Percentiles rank a stretch among this genome's conserved stretches.
Evolutionary conservation across 1,284 basidiomycete genomes (phyloP).

Genomic region (Puccinia triticina): DNA sequence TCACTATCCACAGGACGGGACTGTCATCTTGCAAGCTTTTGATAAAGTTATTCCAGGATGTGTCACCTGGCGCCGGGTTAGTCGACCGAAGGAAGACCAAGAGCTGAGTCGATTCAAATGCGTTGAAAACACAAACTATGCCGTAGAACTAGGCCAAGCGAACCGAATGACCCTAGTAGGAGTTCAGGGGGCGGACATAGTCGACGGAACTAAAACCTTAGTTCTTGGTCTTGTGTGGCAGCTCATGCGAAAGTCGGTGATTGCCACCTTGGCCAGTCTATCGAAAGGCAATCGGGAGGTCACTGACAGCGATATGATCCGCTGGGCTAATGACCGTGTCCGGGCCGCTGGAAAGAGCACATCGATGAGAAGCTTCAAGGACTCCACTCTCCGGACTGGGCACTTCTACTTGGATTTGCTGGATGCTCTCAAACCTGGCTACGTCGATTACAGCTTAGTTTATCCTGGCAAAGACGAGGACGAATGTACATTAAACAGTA

Average conservation of each 20-base stretch:
- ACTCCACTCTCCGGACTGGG: constrained; percentile 83
- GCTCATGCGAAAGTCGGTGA: constrained; percentile 73
- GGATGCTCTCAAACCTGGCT: constrained; percentile 86
- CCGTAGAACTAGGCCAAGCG: constrained; percentile 59
- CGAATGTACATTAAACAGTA: constrained; percentile 78
- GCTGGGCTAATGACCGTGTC: constrained; percentile 91
- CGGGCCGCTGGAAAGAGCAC: constrained; percentile 71
- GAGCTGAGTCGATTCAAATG: constrained; percentile 59
- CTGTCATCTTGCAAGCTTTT: constrained; percentile 60
- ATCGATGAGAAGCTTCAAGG: constrained; percentile 88
- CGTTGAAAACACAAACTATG: constrained; percentile 61
- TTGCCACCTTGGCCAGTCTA: constrained; percentile 81
- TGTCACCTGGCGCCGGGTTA: constrained; percentile 59
- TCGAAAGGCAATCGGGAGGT: constrained; percentile 76
- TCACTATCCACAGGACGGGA: constrained; percentile 56
- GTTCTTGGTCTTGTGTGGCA: constrained; percentile 61
- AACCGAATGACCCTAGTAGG: constrained; percentile 61
- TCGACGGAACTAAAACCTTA: constrained; percentile 60
- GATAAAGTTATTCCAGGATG: constrained; percentile 60
- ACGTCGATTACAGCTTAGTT: constrained; percentile 87
- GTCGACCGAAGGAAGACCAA: constrained; percentile 59
- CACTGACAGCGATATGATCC: constrained; percentile 88
- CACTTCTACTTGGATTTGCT: constrained; percentile 92
- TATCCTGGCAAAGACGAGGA: constrained; percentile 75
- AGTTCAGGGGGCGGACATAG: constrained; percentile 61